phyloP scores from a whole-genome alignment of 148 eudicot genomes.

The Tetragonia tetragonoides region DNA sequence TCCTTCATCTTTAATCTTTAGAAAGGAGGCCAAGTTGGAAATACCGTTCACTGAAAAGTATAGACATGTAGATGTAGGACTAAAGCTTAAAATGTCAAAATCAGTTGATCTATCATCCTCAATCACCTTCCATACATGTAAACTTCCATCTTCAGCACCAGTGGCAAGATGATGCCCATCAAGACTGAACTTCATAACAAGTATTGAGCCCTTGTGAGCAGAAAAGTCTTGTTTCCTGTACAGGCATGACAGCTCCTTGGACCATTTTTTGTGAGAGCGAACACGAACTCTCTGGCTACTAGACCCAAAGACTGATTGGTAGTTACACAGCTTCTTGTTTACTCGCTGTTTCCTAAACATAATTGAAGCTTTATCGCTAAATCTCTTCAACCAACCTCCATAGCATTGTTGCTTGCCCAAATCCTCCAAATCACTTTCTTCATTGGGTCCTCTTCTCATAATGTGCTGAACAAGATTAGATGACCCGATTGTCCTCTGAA shows the following conservation, averaged over 20 bases:
- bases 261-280: slow-evolving; percentile 44
- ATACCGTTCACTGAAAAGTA: slow-evolving; percentile 54
- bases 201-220: slow-evolving; percentile 79
- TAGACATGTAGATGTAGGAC: slow-evolving; percentile 45
- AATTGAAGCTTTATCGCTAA: slow-evolving; percentile 33
- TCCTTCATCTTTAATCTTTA: slow-evolving; percentile 41
- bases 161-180: slow-evolving; percentile 82
- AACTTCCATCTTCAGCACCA: slow-evolving; percentile 76
- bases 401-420: slow-evolving; percentile 35
- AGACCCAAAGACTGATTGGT: slow-evolving; percentile 24
- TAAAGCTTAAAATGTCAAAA: slow-evolving; percentile 32
- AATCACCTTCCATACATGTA: slow-evolving; percentile 69
- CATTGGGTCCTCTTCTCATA: slow-evolving; percentile 24
- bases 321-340: slow-evolving; percentile 22
- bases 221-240: slow-evolving; percentile 60
- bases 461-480: slow-evolving; percentile 31
- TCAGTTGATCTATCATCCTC: slow-evolving; percentile 48
- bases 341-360: slow-evolving; percentile 29
- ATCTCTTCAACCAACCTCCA: slow-evolving; percentile 45
- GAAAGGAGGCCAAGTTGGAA: slow-evolving; percentile 50
- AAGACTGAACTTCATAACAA: slow-evolving; percentile 78
- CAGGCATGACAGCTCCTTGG: slow-evolving; percentile 75
- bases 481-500: slow-evolving; percentile 29
- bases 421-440: slow-evolving; percentile 11
- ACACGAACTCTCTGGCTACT: slow-evolving; percentile 45